A percentile compares a stretch with the other conserved stretches of the same genome.
Evolutionary conservation across 257 asterid species (phyloP).

Genomic region (Prunella vulgaris): DNA sequence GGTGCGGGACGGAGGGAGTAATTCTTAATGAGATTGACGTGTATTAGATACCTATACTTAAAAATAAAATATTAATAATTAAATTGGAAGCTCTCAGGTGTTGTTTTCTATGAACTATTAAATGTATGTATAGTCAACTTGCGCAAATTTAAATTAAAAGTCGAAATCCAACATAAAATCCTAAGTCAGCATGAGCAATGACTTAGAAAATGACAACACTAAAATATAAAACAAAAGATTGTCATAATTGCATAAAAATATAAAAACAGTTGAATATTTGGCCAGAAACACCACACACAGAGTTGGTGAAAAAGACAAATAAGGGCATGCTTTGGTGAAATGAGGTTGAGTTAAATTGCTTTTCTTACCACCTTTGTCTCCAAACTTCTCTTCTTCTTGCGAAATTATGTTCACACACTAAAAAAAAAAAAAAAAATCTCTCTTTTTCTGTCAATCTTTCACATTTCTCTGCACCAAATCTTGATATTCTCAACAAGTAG

Average conservation of each 20-base stretch:
- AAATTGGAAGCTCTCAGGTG: neutral
- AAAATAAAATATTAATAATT: no score
- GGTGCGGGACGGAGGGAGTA: no score
- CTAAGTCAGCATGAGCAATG: slow-evolving; percentile 24
- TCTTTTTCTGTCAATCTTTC: slow-evolving; percentile 16
- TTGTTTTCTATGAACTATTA: neutral
- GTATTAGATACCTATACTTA: no score
- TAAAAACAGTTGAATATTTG: slow-evolving; percentile 8
- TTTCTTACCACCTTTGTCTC: slow-evolving; percentile 20
- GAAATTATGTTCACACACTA: slow-evolving; percentile 10
- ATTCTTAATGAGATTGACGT: neutral
- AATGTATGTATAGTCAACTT: neutral
- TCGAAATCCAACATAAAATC: neutral
- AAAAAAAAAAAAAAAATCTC: neutral
- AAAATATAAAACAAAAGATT: neutral
- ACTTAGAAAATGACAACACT: slow-evolving; percentile 24
- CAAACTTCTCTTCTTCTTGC: neutral
- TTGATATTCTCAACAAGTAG: slow-evolving; percentile 31
- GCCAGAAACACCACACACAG: slow-evolving; percentile 7
- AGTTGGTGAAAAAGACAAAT: slow-evolving; percentile 34
- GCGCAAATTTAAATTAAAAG: neutral
- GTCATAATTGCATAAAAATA: neutral
- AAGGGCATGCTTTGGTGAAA: slow-evolving; percentile 22
- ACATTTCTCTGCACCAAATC: slow-evolving; percentile 17
- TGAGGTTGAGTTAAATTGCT: slow-evolving; percentile 24